A percentile compares a stretch with the other conserved stretches of the same genome.
Conservation (phyloP, 345 rosid species). For the Pistacia atlantica region DNA sequence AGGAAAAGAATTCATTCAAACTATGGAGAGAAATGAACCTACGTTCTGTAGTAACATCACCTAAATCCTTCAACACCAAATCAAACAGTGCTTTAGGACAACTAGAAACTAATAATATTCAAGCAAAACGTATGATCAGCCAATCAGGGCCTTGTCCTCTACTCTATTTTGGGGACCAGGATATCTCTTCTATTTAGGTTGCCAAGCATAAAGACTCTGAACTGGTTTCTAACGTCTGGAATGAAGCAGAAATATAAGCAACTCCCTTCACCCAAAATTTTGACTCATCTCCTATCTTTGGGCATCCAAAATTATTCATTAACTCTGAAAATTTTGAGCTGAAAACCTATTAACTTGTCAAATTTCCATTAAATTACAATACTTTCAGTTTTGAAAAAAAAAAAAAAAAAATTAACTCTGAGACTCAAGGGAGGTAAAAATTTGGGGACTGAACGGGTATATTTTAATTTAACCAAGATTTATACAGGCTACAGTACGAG, state of each 20-base stretch:
- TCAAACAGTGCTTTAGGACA: background rate
- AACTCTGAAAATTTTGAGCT: background rate
- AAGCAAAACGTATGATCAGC: background rate
- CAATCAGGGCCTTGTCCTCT: background rate
- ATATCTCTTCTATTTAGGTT: background rate
- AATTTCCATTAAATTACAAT: too few species aligned
- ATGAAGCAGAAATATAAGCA: background rate
- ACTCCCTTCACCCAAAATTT: background rate
- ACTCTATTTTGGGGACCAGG: background rate
- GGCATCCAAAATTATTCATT: background rate
- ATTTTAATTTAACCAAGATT: too few species aligned
- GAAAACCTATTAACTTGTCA: background rate
- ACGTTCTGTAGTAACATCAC: background rate
- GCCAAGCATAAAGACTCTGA: background rate
- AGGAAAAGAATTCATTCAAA: background rate
- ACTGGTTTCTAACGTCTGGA: background rate
- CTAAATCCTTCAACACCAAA: background rate
- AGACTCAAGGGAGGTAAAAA: too few species aligned
- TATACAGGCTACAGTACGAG: too few species aligned
- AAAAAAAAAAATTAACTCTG: too few species aligned
- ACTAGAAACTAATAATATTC: background rate
- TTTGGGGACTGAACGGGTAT: too few species aligned
- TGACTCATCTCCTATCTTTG: background rate
- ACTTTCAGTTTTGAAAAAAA: too few species aligned
- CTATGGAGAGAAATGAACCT: background rate